Percentiles rank a stretch among this genome's conserved stretches.
These are phyloP conservation scores for Spiraea crenata DNA, from an alignment of 331 rosid genomes.

Conservation along the genomic window DNA sequence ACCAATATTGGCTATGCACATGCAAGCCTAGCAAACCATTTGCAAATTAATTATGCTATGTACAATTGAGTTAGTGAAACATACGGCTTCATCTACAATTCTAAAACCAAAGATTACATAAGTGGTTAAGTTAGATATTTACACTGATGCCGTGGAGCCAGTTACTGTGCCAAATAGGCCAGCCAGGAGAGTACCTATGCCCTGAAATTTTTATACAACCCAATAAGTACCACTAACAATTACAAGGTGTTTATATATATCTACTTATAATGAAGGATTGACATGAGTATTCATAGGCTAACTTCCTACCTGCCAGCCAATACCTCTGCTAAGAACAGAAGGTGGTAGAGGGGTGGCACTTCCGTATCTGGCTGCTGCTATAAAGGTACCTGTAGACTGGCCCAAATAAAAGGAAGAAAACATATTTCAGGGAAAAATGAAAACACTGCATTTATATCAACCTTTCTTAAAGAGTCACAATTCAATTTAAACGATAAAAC, in stretches of 20 bases:
- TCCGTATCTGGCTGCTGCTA: conserved; percentile 81
- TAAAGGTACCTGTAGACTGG: conserved; percentile 83
- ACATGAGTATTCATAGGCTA: conserved; percentile 13
- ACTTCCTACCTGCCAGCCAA: conserved; percentile 82
- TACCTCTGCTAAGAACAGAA: conserved; percentile 76
- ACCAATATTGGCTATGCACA: neutral
- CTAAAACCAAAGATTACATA: conserved; percentile 1
- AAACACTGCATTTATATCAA: neutral
- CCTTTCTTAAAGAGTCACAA: neutral
- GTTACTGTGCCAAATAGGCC: conserved; percentile 70
- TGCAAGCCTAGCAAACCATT: neutral
- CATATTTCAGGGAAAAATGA: conserved; percentile 20
- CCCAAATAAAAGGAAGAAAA: conserved; percentile 21
- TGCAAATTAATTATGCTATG: neutral
- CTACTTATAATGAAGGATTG: neutral
- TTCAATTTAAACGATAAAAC: conserved; percentile 5
- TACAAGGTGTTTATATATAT: neutral
- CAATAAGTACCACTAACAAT: conserved; percentile 10
- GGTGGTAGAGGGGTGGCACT: conserved; percentile 87
- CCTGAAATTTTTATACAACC: conserved; percentile 48
- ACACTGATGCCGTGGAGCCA: conserved; percentile 92
- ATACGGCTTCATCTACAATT: neutral
- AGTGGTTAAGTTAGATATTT: conserved; percentile 22
- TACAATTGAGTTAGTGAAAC: neutral
- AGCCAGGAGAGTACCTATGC: conserved; percentile 66